Conservation (phyloP, 2,329 filamentous ascomycete species). For the Colletotrichum destructivum region DNA sequence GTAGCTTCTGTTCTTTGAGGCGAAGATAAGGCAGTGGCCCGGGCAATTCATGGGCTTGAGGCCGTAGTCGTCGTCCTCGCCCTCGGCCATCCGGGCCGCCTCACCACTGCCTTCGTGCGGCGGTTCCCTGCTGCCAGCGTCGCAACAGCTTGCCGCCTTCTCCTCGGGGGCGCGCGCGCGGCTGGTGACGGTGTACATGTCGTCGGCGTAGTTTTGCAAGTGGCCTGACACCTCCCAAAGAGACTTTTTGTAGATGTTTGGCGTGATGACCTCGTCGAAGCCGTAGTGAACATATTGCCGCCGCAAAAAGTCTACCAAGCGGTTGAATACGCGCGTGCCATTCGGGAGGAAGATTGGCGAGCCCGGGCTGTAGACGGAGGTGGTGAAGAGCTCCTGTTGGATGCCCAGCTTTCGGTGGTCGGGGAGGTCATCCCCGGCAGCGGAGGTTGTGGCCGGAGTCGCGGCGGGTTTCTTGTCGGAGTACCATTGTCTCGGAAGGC, state of each 20-base stretch:
- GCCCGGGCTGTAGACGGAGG: constrained; percentile 84
- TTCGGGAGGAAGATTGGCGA: constrained; percentile 89
- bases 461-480: constrained; percentile 30
- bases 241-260: constrained; percentile 91
- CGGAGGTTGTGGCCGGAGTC: not conserved
- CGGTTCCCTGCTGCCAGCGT: constrained; percentile 45
- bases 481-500: constrained; percentile 25
- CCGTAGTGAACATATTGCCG: constrained; percentile 88
- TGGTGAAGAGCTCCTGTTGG: constrained; percentile 84
- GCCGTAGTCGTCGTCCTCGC: constrained; percentile 81
- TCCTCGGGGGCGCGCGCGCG: constrained; percentile 50
- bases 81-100: constrained; percentile 48
- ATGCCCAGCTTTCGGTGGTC: constrained; percentile 74
- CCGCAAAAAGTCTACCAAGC: constrained; percentile 84
- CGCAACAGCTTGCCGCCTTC: constrained; percentile 49
- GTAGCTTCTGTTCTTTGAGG: constrained; percentile 80
- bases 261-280: constrained; percentile 90
- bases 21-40: constrained; percentile 89
- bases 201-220: constrained; percentile 90
- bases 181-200: constrained; percentile 88
- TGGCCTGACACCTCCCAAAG: constrained; percentile 90
- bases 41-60: constrained; percentile 96
- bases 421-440: constrained; percentile 49
- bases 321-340: constrained; percentile 87
- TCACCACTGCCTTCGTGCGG: constrained; percentile 41